A percentile compares a stretch with the other conserved stretches of the same genome.
phyloP scores from a whole-genome alignment of 108 stramenopile species.

The Tribonema minus region DNA sequence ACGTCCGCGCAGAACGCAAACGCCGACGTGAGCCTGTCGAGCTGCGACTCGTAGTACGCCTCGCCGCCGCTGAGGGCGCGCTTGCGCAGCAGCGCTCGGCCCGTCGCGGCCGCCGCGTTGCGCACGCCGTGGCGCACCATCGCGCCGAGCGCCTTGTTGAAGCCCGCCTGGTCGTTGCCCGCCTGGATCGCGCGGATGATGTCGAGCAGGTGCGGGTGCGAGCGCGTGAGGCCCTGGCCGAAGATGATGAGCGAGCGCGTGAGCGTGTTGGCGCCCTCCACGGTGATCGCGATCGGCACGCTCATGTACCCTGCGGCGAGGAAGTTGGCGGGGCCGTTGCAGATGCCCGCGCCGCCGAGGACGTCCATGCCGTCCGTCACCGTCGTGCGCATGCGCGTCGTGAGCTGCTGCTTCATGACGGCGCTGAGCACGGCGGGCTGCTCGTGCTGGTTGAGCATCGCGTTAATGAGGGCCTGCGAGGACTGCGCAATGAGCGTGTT shows the following conservation, averaged over 20 bases:
- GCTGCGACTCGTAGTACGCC: slow-evolving; percentile 88
- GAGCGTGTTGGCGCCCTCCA: slow-evolving; percentile 97
- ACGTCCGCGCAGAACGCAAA: slow-evolving; percentile 92
- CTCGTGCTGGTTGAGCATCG: slow-evolving; percentile 97
- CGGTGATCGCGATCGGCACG: slow-evolving; percentile 92
- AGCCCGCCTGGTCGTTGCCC: slow-evolving; percentile 64
- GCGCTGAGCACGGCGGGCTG: slow-evolving; percentile 95
- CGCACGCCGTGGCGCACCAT: slow-evolving; percentile 79
- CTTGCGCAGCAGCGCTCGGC: slow-evolving; percentile 36
- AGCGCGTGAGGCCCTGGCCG: slow-evolving; percentile 93
- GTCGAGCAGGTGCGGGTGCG: slow-evolving; percentile 93
- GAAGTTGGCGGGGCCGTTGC: slow-evolving; percentile 88
- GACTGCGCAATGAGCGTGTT: slow-evolving; percentile 84
- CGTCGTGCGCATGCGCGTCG: slow-evolving; percentile 83
- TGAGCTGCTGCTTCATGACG: slow-evolving; percentile 98
- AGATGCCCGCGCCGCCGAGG: slow-evolving; percentile 90
- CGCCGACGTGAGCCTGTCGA: slow-evolving; percentile 85
- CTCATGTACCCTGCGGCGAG: slow-evolving; percentile 91
- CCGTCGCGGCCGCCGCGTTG: slow-evolving; percentile 73
- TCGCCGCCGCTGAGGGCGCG: slow-evolving; percentile 6
- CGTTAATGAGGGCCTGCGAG: slow-evolving; percentile 90
- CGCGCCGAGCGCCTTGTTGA: slow-evolving; percentile 80
- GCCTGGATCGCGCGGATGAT: slow-evolving; percentile 80
- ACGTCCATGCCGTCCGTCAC: slow-evolving; percentile 95
- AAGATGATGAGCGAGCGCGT: slow-evolving; percentile 95